Evolutionary conservation across 225 moss, liverwort and hornwort genomes (phyloP), one percentile per base, ranked within the genome.

Genomic region (Neckera pumila): DNA sequence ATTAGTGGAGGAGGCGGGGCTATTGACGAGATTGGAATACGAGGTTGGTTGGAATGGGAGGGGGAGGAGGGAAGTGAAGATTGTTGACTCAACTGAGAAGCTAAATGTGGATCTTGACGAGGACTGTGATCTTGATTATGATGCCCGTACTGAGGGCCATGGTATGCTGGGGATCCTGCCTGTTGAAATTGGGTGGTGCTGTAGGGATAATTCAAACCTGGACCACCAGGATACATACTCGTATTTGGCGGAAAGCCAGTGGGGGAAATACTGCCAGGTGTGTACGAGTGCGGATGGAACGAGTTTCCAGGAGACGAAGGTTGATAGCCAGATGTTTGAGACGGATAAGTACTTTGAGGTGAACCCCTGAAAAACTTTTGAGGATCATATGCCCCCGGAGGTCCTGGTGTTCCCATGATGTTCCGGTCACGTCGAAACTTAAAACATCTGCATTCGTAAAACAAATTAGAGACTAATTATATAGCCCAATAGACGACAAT

Each of bases 381-480:
- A 67, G 97, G 47, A 77, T 98, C 97, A 88, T 96, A 95, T 79
- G 93, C 89, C 86, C 96, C 97, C 84, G 96, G 91, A 85, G 96
- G 90, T 89, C 96, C 97, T 86, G 98, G 94, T 88, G 95, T 92
- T 91, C 96, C 97, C 98, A 98, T 98, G 73, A 70, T 88, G 65
- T 86, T 83, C 66, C 42, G 53, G 54, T 74, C 83, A 79, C 43
- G 65, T 79, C 59, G 74, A 82, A 86, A 66, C 83, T 79, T 79
- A 88, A 83, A 86, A 83, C 88, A 92, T 92, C 88, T 92, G 92
- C 90, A 74, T 79, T 86, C 20, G 83, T 74, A 81, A 53, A 89
- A 42, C 56, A 86, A 81, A 86, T 53, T 34, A 79, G 72, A 62
- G 19, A 71, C 86, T 59, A 82, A 78, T 82, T 64, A 36, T 61